phyloP scores from a whole-genome alignment of 345 rosid species.

The Corymbia maculata region DNA sequence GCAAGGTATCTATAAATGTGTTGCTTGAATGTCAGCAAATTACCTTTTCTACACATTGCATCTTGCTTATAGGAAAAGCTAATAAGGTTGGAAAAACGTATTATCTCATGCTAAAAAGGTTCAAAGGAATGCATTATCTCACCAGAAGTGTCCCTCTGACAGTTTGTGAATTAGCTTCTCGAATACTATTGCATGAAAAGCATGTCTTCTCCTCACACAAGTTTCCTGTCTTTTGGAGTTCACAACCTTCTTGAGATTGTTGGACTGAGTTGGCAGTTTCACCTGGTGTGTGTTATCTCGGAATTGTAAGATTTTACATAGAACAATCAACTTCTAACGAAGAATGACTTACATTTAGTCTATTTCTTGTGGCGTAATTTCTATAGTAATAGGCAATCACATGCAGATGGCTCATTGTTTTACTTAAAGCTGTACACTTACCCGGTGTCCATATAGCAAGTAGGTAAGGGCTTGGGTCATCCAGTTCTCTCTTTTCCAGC shows the following conservation, averaged over 20 bases:
- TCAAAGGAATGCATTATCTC: constrained; percentile 9
- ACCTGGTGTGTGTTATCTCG: constrained; percentile 21
- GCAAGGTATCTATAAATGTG: constrained; percentile 67
- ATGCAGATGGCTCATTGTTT: not conserved
- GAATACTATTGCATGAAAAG: constrained; percentile 57
- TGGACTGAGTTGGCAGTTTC: constrained; percentile 75
- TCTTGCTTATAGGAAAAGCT: not conserved
- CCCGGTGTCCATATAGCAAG: constrained; percentile 97
- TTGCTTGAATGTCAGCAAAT: constrained; percentile 6
- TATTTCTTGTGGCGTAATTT: not conserved
- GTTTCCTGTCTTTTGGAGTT: constrained; percentile 32
- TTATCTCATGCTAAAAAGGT: not conserved
- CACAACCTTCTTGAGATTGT: constrained; percentile 45
- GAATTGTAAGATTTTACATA: not conserved
- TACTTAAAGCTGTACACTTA: constrained; percentile 9
- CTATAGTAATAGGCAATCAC: not conserved
- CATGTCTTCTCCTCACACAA: constrained; percentile 64
- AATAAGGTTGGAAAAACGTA: not conserved
- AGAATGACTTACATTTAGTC: not conserved
- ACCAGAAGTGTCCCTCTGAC: constrained; percentile 91
- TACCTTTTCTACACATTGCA: not conserved
- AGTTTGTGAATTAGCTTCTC: constrained; percentile 61
- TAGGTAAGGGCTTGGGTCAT: constrained; percentile 92
- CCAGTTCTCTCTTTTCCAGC: constrained; percentile 78
- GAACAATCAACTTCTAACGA: not conserved